These are phyloP conservation scores for Pleurotus giganteus DNA, from an alignment of 768 basidiomycete species.

Conservation along the genomic window DNA sequence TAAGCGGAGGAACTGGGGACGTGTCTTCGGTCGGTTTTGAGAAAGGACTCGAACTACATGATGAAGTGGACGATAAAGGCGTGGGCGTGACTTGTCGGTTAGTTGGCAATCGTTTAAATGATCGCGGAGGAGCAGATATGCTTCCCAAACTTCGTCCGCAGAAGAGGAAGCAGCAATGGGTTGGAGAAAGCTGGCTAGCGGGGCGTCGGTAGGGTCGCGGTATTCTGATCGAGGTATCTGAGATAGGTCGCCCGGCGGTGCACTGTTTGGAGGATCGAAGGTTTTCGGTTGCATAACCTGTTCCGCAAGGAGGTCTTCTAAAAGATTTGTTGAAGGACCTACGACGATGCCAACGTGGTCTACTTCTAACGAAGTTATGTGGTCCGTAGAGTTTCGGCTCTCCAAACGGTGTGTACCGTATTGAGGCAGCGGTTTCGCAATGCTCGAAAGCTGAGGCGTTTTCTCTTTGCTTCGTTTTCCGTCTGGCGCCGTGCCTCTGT, in stretches of 20 bases:
- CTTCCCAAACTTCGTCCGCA: constrained; percentile 35
- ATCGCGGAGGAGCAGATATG: constrained; percentile 36
- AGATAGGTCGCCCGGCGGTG: neutral
- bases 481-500: neutral
- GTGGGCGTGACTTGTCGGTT: constrained; percentile 25
- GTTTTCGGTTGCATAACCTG: neutral
- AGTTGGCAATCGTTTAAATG: constrained; percentile 19
- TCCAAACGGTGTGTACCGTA: neutral
- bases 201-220: neutral
- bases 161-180: constrained; percentile 20
- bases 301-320: neutral
- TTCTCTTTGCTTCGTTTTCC: neutral
- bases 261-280: neutral
- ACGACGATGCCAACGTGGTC: neutral
- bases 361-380: neutral
- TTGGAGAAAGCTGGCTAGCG: constrained; percentile 16
- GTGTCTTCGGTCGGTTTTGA: constrained; percentile 51
- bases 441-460: neutral
- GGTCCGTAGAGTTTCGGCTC: neutral
- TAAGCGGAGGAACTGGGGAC: constrained; percentile 58
- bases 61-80: constrained; percentile 49
- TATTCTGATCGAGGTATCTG: neutral
- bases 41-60: constrained; percentile 61
- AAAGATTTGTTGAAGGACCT: constrained; percentile 8
- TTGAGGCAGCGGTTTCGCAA: neutral